Evolutionary conservation across 148 eudicot genomes (phyloP).

Genomic region (Cornus suecica): DNA sequence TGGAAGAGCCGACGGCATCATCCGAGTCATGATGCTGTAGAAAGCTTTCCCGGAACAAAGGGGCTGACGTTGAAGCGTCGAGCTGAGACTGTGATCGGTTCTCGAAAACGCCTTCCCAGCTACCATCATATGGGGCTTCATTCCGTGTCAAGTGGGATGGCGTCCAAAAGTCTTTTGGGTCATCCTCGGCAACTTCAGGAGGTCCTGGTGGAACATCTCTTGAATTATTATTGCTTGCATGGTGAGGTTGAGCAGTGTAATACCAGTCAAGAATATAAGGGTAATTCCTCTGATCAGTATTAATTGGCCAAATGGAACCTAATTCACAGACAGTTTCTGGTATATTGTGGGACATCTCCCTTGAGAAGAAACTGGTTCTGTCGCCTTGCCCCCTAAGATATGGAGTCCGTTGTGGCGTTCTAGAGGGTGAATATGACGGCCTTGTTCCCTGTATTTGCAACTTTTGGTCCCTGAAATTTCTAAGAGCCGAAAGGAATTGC

Average conservation of each 20-base stretch:
- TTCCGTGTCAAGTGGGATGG: constrained; percentile 26
- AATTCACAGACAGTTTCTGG: constrained; percentile 33
- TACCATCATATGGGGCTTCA: constrained; percentile 24
- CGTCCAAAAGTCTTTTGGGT: constrained; percentile 31
- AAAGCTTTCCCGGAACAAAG: constrained; percentile 46
- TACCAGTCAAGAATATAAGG: constrained; percentile 85
- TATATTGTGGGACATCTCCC: constrained; percentile 33
- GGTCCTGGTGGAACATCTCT: constrained; percentile 27
- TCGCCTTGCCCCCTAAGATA: constrained; percentile 29
- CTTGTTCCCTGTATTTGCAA: constrained; percentile 27
- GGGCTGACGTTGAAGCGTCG: constrained; percentile 68
- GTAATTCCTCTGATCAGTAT: constrained; percentile 50
- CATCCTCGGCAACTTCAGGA: constrained; percentile 30
- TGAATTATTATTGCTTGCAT: constrained; percentile 13
- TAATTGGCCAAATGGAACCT: constrained; percentile 59
- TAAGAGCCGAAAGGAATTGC: constrained; percentile 54
- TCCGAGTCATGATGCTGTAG: constrained; percentile 38
- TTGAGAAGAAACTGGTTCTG: constrained; percentile 38
- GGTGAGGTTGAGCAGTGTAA: constrained; percentile 51
- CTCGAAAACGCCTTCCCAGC: constrained; percentile 35
- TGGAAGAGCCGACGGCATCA: constrained; percentile 4
- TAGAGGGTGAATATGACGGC: constrained; percentile 28
- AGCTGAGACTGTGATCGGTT: constrained; percentile 41
- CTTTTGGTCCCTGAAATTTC: constrained; percentile 60
- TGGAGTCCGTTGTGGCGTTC: constrained; percentile 37